A percentile compares a stretch with the other conserved stretches of the same genome.
phyloP scores from a whole-genome alignment of 495 filamentous ascomycete species.

The Podospora fimiseda region DNA sequence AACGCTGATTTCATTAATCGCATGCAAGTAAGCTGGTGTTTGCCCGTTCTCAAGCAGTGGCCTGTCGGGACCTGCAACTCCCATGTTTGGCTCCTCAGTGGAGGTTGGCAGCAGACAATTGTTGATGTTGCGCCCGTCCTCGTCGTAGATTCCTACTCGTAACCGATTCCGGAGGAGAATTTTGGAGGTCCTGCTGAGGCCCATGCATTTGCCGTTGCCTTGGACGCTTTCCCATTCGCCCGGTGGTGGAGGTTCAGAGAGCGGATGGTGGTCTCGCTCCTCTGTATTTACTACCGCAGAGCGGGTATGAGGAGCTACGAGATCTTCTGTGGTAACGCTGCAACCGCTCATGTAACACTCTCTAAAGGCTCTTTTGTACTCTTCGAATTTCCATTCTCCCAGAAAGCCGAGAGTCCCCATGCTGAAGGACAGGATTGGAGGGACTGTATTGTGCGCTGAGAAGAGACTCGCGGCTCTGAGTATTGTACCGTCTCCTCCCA shows the following conservation, averaged over 20 bases:
- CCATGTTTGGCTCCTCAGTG: slow-evolving; percentile 27
- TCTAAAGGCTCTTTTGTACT: slow-evolving; percentile 83
- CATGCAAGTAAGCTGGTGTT: slow-evolving; percentile 54
- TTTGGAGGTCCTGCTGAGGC: slow-evolving; percentile 62
- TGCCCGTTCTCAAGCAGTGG: background rate
- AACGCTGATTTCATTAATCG: slow-evolving; percentile 91
- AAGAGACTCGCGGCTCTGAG: slow-evolving; percentile 87
- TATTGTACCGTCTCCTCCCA: slow-evolving; percentile 95
- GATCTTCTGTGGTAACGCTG: slow-evolving; percentile 42
- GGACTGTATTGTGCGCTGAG: slow-evolving; percentile 70
- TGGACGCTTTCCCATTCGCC: slow-evolving; percentile 60
- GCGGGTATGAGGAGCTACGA: slow-evolving; percentile 41
- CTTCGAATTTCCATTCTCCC: slow-evolving; percentile 91
- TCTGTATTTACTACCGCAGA: slow-evolving; percentile 19
- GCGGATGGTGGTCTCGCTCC: slow-evolving; percentile 7
- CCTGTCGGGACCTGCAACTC: background rate
- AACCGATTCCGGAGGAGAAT: slow-evolving; percentile 81
- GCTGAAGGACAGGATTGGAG: slow-evolving; percentile 89
- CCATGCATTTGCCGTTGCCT: slow-evolving; percentile 82
- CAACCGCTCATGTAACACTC: slow-evolving; percentile 92
- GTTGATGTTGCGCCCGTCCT: slow-evolving; percentile 50
- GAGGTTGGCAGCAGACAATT: slow-evolving; percentile 40
- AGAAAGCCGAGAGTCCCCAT: slow-evolving; percentile 96
- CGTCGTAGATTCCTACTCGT: slow-evolving; percentile 70
- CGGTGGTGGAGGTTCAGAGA: slow-evolving; percentile 7